Conservation (phyloP, 805 yeast genomes). For the Candida sphagnicola region DNA sequence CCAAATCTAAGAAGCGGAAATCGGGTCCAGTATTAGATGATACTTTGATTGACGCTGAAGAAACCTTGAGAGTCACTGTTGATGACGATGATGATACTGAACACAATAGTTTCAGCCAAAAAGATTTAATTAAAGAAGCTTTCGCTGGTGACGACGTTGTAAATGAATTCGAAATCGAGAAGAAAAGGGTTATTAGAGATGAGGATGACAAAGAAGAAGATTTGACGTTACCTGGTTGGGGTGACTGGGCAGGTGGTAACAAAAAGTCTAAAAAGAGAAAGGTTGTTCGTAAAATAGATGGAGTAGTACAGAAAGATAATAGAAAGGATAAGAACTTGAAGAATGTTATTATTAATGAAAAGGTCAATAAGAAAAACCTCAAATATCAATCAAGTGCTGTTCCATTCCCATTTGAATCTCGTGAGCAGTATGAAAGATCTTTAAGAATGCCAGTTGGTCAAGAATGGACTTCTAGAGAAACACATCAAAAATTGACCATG, state of each 20-base stretch:
- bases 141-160: conserved; percentile 98
- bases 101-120: conserved; percentile 57
- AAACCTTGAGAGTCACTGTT: conserved; percentile 41
- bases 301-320: conserved; percentile 65
- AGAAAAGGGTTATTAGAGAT: conserved; percentile 57
- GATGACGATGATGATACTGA: conserved; percentile 33
- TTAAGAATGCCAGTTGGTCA: conserved; percentile 95
- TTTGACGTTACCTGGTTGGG: conserved; percentile 94
- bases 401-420: conserved; percentile 90
- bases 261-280: conserved; percentile 46
- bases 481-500: conserved; percentile 84
- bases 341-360: conserved; percentile 87
- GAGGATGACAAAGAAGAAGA: conserved; percentile 90
- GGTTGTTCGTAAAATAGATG: conserved; percentile 67
- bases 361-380: conserved; percentile 73
- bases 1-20: conserved; percentile 32
- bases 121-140: conserved; percentile 81
- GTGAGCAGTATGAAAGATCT: conserved; percentile 93
- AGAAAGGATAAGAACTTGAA: conserved; percentile 75
- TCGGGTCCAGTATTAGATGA: conserved; percentile 19
- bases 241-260: conserved; percentile 85
- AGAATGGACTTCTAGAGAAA: conserved; percentile 88
- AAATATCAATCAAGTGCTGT: conserved; percentile 88
- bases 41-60: conserved; percentile 44
- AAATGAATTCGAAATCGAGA: conserved; percentile 73